Evolutionary conservation across 2,329 filamentous ascomycete species (phyloP), one percentile per base, ranked within the genome.

Genomic region (Orbilia brochopaga): DNA sequence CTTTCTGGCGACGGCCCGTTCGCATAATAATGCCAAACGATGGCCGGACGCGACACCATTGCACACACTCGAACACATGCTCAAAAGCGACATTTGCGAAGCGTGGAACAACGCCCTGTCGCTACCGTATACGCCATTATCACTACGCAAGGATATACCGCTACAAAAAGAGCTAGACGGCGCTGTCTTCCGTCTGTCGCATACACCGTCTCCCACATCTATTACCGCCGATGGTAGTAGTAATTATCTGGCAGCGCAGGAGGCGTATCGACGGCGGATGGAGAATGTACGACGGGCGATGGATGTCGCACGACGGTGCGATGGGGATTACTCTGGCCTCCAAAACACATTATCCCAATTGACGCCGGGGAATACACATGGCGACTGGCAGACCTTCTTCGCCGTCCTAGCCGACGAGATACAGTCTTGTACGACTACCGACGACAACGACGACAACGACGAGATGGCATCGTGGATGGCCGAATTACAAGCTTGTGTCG

Each of bases 131-230:
- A 37, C 67, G 1, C 52, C 60, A 5, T 50, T 72, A 4, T 50
- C 67, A 10, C 55, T 72, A 7, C 53, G 60, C 21, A 48, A 63
- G 55, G 67, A 72, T 53, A 65, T 72, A 17, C 67, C 67, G 0
- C 10, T 61, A 10, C 42, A 65, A 37, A 30, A 30, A n/a, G 57
- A 57, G 4, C 51, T 51, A 2, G 50, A 53, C 30, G 21, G 10
- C 8, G 50, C 50, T 5, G 23, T 53, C 15, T 35, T 15, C 23
- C 10, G 50, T 2, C 23, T 53, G 10, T 2, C n/a, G 19, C 10
- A 21, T 24, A 51, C 17, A n/a, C n/a, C n/a, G n/a, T n/a, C n/a
- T n/a, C n/a, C n/a, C n/a, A n/a, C 10, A n/a, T 17, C 7, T 4
- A 11, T 27, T 51, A 13, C 48, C 23, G 17, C 30, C 11, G 24